A percentile compares a stretch with the other conserved stretches of the same genome.
Evolutionary conservation across 805 yeast species (phyloP).

Genomic region (Candida awuae): DNA sequence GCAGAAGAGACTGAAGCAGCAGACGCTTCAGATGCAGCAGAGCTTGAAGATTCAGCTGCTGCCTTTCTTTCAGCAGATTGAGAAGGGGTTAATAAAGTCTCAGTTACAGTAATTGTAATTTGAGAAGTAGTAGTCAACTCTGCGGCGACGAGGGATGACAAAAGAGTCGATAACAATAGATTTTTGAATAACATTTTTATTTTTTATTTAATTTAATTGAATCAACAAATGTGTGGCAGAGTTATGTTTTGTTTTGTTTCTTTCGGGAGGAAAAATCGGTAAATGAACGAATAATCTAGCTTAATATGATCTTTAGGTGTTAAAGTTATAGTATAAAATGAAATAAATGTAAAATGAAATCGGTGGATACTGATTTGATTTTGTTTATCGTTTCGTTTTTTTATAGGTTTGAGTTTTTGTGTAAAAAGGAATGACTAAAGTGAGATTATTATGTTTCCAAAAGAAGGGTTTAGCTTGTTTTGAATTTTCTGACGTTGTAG

Average conservation of each 20-base stretch:
- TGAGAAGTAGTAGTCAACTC: constrained; percentile 35
- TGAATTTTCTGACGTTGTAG: too few species aligned
- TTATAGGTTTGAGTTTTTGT: too few species aligned
- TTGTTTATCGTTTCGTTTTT: too few species aligned
- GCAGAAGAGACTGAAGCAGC: constrained; percentile 30
- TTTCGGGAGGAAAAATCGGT: too few species aligned
- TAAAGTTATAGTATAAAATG: too few species aligned
- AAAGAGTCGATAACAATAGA: constrained; percentile 19
- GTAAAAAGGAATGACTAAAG: constrained; percentile 28
- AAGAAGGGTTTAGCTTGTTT: background rate
- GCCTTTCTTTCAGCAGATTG: constrained; percentile 30
- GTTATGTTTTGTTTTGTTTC: too few species aligned
- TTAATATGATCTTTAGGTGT: too few species aligned
- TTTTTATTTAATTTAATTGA: background rate
- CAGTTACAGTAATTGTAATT: constrained; percentile 39
- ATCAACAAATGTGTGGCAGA: constrained; percentile 7
- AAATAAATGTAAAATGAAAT: too few species aligned
- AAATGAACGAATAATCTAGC: too few species aligned
- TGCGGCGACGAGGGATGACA: constrained; percentile 22
- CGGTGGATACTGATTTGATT: too few species aligned
- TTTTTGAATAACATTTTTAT: constrained; percentile 23
- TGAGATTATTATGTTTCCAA: constrained; percentile 20
- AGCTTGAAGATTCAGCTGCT: too few species aligned
- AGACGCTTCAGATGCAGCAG: constrained; percentile 18
- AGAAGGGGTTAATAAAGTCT: constrained; percentile 39